Conservation (phyloP, 1,284 basidiomycete genomes). For the Volvariella volvacea region DNA sequence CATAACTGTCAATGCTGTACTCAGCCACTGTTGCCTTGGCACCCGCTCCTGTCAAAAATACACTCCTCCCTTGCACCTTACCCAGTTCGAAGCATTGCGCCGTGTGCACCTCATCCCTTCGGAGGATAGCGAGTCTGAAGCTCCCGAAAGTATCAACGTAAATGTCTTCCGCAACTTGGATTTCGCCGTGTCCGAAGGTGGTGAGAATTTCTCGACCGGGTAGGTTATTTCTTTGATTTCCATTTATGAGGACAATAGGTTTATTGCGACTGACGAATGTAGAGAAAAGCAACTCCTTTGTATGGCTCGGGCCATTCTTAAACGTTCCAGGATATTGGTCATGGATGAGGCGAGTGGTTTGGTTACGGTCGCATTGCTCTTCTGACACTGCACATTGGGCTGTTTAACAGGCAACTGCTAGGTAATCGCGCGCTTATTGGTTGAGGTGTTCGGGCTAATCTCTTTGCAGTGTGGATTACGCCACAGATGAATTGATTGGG, state of each 20-base stretch:
- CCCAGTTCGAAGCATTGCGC: constrained; percentile 78
- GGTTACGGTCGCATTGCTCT: constrained; percentile 17
- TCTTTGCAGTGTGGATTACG: constrained; percentile 59
- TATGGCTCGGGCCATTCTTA: constrained; percentile 79
- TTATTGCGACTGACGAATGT: not conserved
- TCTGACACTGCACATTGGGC: constrained; percentile 5
- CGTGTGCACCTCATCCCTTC: constrained; percentile 82
- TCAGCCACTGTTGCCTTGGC: too few species aligned
- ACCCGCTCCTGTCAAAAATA: not conserved
- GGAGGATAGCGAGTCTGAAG: constrained; percentile 43
- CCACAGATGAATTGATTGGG: constrained; percentile 69
- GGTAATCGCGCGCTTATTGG: constrained; percentile 22
- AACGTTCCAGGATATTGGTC: constrained; percentile 67
- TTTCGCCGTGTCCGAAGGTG: constrained; percentile 78
- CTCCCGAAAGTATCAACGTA: constrained; percentile 55
- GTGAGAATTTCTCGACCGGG: constrained; percentile 94
- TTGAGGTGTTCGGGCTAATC: not conserved
- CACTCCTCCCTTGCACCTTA: constrained; percentile 4
- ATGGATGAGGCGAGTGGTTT: constrained; percentile 71
- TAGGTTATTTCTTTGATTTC: constrained; percentile 23
- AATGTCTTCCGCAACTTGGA: constrained; percentile 88
- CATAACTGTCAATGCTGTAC: not conserved
- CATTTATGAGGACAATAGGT: not conserved
- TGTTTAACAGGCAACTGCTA: constrained; percentile 51
- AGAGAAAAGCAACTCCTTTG: constrained; percentile 80